phyloP scores from a whole-genome alignment of 192 early-diverging fungal species.

The Gamsiella multidivaricata region DNA sequence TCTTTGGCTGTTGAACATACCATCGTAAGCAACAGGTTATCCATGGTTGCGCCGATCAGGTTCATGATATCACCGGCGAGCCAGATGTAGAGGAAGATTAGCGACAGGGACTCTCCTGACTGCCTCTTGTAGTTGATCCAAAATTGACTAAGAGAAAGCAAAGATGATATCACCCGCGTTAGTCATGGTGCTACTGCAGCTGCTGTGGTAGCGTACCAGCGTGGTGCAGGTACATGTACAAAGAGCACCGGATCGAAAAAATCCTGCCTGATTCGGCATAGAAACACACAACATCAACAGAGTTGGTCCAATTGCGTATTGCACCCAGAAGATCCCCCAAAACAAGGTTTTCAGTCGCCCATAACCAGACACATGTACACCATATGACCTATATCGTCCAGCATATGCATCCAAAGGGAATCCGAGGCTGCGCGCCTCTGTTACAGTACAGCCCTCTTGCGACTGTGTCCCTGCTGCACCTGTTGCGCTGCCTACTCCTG shows the following conservation, averaged over 20 bases:
- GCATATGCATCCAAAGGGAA: too few relatives aligned
- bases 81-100: slow-evolving; percentile 81
- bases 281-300: slow-evolving; percentile 1
- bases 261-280: slow-evolving; percentile 1
- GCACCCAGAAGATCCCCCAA: too few relatives aligned
- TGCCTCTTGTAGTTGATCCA: slow-evolving; percentile 81
- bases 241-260: not conserved
- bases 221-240: too few relatives aligned
- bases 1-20: slow-evolving; percentile 44
- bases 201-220: not conserved
- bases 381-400: too few relatives aligned
- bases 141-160: slow-evolving; percentile 66
- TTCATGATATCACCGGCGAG: slow-evolving; percentile 82
- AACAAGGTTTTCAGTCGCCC: too few relatives aligned
- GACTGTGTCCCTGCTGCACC: too few relatives aligned
- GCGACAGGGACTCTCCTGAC: slow-evolving; percentile 79
- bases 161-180: not conserved
- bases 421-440: too few relatives aligned
- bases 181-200: not conserved
- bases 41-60: slow-evolving; percentile 76
- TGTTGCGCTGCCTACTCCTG: too few relatives aligned
- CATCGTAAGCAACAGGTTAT: slow-evolving; percentile 77
- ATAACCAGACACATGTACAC: too few relatives aligned
- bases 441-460: too few relatives aligned
- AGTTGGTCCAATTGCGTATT: too few relatives aligned